These are phyloP conservation scores for Quercus wislizeni DNA, from an alignment of 306 rosid genomes.

Conservation along the genomic window DNA sequence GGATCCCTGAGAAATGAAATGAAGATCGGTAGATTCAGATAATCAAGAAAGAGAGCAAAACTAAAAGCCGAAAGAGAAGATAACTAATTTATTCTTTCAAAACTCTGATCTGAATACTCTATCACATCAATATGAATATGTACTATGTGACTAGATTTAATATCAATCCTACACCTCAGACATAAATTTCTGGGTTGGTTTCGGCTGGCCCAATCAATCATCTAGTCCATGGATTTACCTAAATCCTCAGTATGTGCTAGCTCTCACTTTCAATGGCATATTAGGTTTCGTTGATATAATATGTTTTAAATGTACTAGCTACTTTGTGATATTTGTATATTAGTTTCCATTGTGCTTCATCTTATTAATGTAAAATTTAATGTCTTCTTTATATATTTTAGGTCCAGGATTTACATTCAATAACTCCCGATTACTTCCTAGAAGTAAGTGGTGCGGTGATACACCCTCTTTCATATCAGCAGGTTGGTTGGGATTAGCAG, in stretches of 20 bases:
- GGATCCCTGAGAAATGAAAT: not conserved
- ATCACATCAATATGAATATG: too few relatives aligned
- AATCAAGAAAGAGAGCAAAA: not conserved
- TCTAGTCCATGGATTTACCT: not conserved
- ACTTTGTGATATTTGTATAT: not conserved
- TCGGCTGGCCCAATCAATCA: not conserved
- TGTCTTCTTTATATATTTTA: constrained; percentile 29
- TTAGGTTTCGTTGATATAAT: not conserved
- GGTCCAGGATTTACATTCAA: constrained; percentile 94
- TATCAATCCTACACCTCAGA: not conserved
- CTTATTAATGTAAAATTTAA: not conserved
- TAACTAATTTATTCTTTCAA: too few relatives aligned
- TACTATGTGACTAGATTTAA: too few relatives aligned
- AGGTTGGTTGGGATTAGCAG: constrained; percentile 55
- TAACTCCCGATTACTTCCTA: constrained; percentile 85
- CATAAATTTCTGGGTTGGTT: not conserved
- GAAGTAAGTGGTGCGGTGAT: constrained; percentile 96
- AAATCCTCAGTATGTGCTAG: not conserved
- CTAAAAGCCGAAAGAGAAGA: not conserved
- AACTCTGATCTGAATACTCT: too few relatives aligned
- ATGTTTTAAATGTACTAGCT: not conserved
- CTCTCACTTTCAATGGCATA: not conserved
- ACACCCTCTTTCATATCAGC: constrained; percentile 97
- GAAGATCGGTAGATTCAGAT: not conserved
- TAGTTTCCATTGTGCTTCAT: not conserved